Conservation (phyloP, 768 basidiomycete genomes). For the Fistulinella prunicolor region DNA sequence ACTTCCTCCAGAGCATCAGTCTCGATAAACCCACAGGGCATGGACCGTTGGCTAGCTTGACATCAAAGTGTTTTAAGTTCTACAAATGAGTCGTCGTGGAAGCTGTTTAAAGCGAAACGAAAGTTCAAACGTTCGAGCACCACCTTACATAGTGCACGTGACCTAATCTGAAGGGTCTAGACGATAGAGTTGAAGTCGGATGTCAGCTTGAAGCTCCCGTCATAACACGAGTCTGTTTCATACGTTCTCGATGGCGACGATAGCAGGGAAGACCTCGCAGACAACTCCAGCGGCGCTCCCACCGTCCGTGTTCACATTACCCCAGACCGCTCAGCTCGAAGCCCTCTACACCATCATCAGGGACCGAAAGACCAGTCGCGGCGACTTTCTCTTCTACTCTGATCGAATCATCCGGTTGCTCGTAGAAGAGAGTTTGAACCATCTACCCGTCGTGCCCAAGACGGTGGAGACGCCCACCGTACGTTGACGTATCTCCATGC, state of each 20-base stretch:
- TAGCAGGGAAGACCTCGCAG: slow-evolving; percentile 30
- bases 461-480: slow-evolving; percentile 83
- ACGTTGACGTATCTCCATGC: slow-evolving; percentile 25
- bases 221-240: background rate
- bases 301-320: slow-evolving; percentile 83
- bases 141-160: no score
- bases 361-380: slow-evolving; percentile 80
- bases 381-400: slow-evolving; percentile 96
- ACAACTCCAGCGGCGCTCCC: slow-evolving; percentile 47
- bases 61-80: no score
- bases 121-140: no score
- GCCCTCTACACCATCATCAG: slow-evolving; percentile 94
- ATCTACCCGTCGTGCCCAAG: slow-evolving; percentile 72
- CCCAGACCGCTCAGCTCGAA: slow-evolving; percentile 90
- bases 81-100: no score
- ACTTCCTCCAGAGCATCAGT: no score
- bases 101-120: no score
- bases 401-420: slow-evolving; percentile 86
- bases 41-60: no score
- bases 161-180: no score
- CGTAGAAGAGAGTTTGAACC: slow-evolving; percentile 87
- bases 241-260: slow-evolving; percentile 14
- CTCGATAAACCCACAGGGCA: no score
- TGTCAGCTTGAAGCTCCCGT: no score
- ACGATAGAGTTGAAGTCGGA: no score